A percentile compares a stretch with the other conserved stretches of the same genome.
These are phyloP conservation scores for Hypocreales sp. DNA, from an alignment of 2,329 filamentous ascomycete species.

Conservation along the genomic window DNA sequence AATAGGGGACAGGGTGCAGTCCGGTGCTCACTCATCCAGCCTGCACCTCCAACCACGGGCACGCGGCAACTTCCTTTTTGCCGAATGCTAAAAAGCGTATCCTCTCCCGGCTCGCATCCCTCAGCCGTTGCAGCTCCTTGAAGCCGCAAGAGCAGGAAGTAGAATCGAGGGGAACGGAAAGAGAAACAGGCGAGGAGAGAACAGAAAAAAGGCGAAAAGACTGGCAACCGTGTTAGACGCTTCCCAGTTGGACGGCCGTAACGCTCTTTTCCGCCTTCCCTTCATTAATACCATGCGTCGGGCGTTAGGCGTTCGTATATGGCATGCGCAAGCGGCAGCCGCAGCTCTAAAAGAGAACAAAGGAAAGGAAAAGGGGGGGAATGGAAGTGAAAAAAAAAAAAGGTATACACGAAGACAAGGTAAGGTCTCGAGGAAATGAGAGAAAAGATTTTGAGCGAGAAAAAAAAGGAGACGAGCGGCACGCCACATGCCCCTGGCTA, in stretches of 20 bases:
- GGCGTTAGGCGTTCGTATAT: too few relatives aligned
- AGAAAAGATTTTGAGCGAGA: neutral
- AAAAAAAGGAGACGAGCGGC: neutral
- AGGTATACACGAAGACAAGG: neutral
- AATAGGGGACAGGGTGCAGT: too few relatives aligned
- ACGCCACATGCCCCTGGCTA: neutral
- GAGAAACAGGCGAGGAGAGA: neutral
- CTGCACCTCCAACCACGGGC: too few relatives aligned
- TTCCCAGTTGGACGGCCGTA: neutral
- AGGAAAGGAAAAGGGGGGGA: neutral
- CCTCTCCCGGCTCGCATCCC: too few relatives aligned
- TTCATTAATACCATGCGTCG: too few relatives aligned
- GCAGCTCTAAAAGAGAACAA: neutral
- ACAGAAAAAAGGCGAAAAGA: neutral
- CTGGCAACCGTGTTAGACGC: neutral
- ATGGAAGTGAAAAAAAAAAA: neutral
- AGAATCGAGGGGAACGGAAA: neutral
- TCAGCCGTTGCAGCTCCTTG: too few relatives aligned
- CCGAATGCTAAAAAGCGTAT: too few relatives aligned
- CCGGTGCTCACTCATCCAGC: too few relatives aligned
- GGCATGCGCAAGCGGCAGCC: neutral
- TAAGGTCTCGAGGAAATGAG: neutral
- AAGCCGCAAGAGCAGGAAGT: too few relatives aligned
- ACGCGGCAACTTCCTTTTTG: too few relatives aligned
- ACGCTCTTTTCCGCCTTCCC: too few relatives aligned